phyloP scores from a whole-genome alignment of 2,329 filamentous ascomycete genomes.

The Penicillium brasilianum region DNA sequence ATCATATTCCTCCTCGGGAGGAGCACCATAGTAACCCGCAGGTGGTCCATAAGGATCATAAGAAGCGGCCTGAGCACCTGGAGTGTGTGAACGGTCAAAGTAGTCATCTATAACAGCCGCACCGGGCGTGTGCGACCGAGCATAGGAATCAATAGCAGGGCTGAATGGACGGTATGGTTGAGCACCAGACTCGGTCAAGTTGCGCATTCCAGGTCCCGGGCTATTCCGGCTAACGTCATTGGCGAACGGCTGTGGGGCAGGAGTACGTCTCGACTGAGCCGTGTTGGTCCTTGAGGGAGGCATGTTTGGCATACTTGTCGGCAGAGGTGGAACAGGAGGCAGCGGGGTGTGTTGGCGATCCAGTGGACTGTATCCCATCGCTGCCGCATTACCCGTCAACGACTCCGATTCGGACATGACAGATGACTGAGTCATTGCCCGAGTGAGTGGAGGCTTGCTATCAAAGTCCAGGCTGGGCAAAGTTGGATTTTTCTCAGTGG shows the following conservation, averaged over 20 bases:
- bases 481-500: conserved; percentile 37
- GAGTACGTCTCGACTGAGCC: conserved; percentile 32
- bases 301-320: conserved; percentile 26
- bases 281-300: conserved; percentile 35
- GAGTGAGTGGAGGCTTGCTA: conserved; percentile 47
- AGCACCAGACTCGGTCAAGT: conserved; percentile 23
- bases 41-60: conserved; percentile 12
- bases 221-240: conserved; percentile 29
- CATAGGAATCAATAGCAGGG: conserved; percentile 29
- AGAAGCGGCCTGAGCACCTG: conserved; percentile 2
- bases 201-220: conserved; percentile 27
- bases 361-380: conserved; percentile 43
- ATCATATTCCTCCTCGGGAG: conserved; percentile 11
- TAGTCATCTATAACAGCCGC: conserved; percentile 9
- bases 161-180: conserved; percentile 30
- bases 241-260: conserved; percentile 33
- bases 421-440: conserved; percentile 55
- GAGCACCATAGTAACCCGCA: conserved; percentile 18
- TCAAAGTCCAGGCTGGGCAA: conserved; percentile 50
- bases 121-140: conserved; percentile 27
- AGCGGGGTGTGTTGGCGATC: conserved; percentile 37
- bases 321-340: conserved; percentile 41
- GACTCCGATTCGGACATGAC: conserved; percentile 56
- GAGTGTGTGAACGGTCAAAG: conserved; percentile 7
- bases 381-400: conserved; percentile 43